Conservation (phyloP, 345 rosid genomes). For the Eutrema japonicum region DNA sequence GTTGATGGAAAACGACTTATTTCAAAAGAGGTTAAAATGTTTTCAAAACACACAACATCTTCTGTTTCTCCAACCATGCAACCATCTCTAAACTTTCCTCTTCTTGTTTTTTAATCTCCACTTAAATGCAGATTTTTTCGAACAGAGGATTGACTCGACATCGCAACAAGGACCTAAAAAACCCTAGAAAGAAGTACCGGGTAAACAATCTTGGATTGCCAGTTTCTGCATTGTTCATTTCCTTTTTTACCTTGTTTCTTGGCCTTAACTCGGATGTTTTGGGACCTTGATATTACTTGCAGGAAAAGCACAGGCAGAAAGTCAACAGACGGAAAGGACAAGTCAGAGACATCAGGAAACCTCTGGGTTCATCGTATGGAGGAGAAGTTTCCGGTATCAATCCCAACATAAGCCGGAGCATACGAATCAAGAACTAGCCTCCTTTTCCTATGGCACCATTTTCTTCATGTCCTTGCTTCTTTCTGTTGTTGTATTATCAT, state of each 20-base stretch:
- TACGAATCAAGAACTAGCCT: conserved; percentile 56
- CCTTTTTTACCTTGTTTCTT: background rate
- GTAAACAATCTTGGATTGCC: conserved; percentile 38
- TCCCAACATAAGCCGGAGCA: conserved; percentile 61
- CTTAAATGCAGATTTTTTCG: conserved; percentile 54
- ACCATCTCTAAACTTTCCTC: conserved; percentile 19
- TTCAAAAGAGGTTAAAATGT: conserved; percentile 52
- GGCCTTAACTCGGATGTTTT: conserved; percentile 4
- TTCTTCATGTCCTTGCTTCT: background rate
- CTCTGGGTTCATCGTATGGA: conserved; percentile 57
- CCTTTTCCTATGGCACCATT: background rate
- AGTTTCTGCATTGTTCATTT: conserved; percentile 12
- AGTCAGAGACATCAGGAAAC: conserved; percentile 59
- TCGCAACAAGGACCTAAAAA: conserved; percentile 64
- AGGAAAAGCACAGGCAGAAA: conserved; percentile 56
- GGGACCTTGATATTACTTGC: conserved; percentile 30
- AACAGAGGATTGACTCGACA: conserved; percentile 76
- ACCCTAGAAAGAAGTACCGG: conserved; percentile 88
- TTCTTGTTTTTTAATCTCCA: background rate
- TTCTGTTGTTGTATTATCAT: background rate
- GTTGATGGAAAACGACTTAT: conserved; percentile 72
- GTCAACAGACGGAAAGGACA: conserved; percentile 54
- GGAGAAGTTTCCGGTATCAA: conserved; percentile 71
- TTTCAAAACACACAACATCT: background rate
- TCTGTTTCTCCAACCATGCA: conserved; percentile 21